Evolutionary conservation across 257 asterid genomes (phyloP), one percentile per base, ranked within the genome.

Genomic region (Schizonepeta tenuifolia): DNA sequence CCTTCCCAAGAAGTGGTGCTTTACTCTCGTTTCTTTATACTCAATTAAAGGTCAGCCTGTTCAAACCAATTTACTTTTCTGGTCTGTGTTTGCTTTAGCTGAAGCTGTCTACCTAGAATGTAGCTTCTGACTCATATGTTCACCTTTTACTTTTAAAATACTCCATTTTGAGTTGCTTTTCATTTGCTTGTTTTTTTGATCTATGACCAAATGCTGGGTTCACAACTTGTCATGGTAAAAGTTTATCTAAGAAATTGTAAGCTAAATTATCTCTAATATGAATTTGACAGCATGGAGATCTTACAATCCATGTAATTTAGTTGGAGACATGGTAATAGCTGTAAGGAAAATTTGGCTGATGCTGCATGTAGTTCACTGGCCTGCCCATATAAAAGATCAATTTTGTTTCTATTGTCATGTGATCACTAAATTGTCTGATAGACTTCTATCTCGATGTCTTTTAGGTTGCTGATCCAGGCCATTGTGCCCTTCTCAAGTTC

Each of bases 401-500:
- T 35, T 56, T 41, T 70, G 5, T 70, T 24, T 50, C 60, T 28
- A 49, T 53, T 66, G 15, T 78, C 60, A 63, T 47, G 57, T 44
- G 71, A 65, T 59, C 46, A 51, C 43, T 46, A n/a, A n/a, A n/a
- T 71, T 67, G 53, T 64, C 69, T 73, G 55, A 78, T 58, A 31
- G 62, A 65, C n/a, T 14, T 66, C 72, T 65, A 56, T 40, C 58
- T 38, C 40, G 47, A 18, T 76, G 75, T 71, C 74, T 40, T 80
- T 14, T 81, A 95, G 99, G 93, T 86, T 67, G 97, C 94, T 65
- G 96, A 90, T 87, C 92, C 96, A 44, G 96, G 84, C 70, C 96
- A 92, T 75, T 76, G 80, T 77, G 68, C 92, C 75, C 85, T 92
- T 74, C 90, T 92, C 74, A 95, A 90, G 89, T 95, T 90, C 75